These are phyloP conservation scores for Lipomyces mesembrius DNA, from an alignment of 805 yeast genomes.

Conservation along the genomic window DNA sequence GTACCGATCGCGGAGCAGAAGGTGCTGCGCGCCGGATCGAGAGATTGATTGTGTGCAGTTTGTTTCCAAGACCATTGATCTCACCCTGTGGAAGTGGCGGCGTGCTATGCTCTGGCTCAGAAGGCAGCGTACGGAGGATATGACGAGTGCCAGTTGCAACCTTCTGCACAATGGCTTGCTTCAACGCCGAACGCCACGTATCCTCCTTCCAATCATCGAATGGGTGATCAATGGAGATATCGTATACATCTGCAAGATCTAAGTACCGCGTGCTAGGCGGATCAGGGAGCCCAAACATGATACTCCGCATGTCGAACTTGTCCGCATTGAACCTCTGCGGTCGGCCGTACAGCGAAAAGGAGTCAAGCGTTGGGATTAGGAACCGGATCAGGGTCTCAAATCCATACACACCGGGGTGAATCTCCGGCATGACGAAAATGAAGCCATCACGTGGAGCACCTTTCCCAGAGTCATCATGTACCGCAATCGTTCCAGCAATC, in stretches of 20 bases:
- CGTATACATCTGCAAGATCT: constrained; percentile 55
- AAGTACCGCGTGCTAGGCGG: constrained; percentile 77
- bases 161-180: constrained; percentile 59
- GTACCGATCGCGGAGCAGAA: constrained; percentile 1
- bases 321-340: constrained; percentile 77
- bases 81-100: constrained; percentile 30
- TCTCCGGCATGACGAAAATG: constrained; percentile 80
- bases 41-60: constrained; percentile 18
- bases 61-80: constrained; percentile 7
- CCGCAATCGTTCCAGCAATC: constrained; percentile 66
- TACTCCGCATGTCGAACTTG: constrained; percentile 64
- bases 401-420: constrained; percentile 81
- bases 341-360: constrained; percentile 80
- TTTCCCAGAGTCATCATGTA: constrained; percentile 38
- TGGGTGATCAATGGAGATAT: constrained; percentile 51
- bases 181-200: constrained; percentile 65
- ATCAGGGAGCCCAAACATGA: constrained; percentile 82
- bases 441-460: constrained; percentile 58
- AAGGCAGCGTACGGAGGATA: constrained; percentile 30
- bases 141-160: constrained; percentile 48
- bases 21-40: constrained; percentile 33
- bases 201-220: constrained; percentile 58
- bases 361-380: constrained; percentile 73
- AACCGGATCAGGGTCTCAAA: constrained; percentile 84
- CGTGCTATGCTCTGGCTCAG: constrained; percentile 30